Percentiles rank a stretch among this genome's conserved stretches.
Evolutionary conservation across 371 early-diverging fungal species (phyloP).

Genomic region (Capillidium heterosporum): DNA sequence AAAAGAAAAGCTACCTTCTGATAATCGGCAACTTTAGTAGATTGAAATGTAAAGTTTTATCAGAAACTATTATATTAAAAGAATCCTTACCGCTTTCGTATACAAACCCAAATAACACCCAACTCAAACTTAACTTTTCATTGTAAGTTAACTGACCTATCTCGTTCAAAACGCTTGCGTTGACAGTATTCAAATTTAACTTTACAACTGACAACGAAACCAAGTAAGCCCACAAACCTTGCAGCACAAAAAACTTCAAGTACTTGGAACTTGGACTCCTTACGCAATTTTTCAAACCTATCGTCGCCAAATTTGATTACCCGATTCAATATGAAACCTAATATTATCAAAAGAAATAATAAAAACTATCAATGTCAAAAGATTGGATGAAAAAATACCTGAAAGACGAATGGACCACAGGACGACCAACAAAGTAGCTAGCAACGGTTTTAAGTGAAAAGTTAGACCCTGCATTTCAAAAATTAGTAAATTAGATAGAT

Average conservation of each 20-base stretch:
- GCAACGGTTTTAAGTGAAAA: too few species aligned
- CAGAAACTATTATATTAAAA: too few species aligned
- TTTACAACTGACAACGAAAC: conserved; percentile 7
- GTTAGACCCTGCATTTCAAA: too few species aligned
- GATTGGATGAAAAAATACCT: too few species aligned
- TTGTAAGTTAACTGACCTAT: neutral
- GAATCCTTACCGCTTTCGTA: too few species aligned
- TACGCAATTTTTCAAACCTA: conserved; percentile 7
- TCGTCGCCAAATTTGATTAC: conserved; percentile 7
- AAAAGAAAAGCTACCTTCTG: too few species aligned
- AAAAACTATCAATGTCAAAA: too few species aligned
- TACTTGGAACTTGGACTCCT: neutral
- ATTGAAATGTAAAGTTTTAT: too few species aligned
- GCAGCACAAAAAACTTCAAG: conserved; percentile 7
- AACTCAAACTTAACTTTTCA: conserved; percentile 2
- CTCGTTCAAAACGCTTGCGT: neutral
- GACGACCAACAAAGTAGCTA: neutral
- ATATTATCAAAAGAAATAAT: too few species aligned
- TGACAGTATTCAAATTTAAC: conserved; percentile 5
- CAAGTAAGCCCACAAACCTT: conserved; percentile 8
- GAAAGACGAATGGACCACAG: conserved; percentile 7
- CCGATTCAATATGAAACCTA: conserved; percentile 7
- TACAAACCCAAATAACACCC: too few species aligned
- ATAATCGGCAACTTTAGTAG: too few species aligned
- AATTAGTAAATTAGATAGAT: too few species aligned